A percentile compares a stretch with the other conserved stretches of the same genome.
Conservation (phyloP, 1,284 basidiomycete genomes). For the Xanthoconium separans region DNA sequence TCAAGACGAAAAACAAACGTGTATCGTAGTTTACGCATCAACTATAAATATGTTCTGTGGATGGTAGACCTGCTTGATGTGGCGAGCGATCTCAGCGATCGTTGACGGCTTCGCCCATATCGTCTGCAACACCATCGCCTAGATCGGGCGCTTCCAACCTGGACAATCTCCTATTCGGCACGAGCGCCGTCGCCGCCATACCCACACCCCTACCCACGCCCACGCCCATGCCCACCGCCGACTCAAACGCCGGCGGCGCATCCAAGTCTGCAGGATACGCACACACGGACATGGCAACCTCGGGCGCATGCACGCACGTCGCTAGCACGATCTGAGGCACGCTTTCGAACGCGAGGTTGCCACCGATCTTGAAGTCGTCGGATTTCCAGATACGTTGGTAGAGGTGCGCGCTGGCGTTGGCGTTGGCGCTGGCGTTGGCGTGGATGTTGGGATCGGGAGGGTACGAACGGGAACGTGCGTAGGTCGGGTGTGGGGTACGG, state of each 20-base stretch:
- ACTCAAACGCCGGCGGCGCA: neutral
- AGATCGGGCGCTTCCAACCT: neutral
- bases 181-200: neutral
- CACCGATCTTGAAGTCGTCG: conserved; percentile 59
- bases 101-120: conserved; percentile 8
- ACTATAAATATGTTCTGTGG: conserved; percentile 32
- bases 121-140: neutral
- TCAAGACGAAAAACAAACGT: conserved; percentile 20
- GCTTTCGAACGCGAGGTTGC: conserved; percentile 47
- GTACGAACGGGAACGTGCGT: neutral
- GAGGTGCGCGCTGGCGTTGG: conserved; percentile 48
- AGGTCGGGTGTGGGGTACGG: conserved; percentile 34
- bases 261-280: neutral
- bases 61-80: neutral
- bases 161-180: neutral
- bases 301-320: too few relatives aligned
- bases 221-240: too few relatives aligned
- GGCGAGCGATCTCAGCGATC: conserved; percentile 11
- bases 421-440: conserved; percentile 28
- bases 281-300: too few relatives aligned
- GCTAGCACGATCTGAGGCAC: conserved; percentile 51
- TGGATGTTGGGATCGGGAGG: conserved; percentile 19
- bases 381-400: conserved; percentile 62
- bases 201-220: too few relatives aligned
- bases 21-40: conserved; percentile 36